A percentile compares a stretch with the other conserved stretches of the same genome.
Conservation (phyloP, 169 alveolate genomes). For the Plasmodium falciparum region DNA sequence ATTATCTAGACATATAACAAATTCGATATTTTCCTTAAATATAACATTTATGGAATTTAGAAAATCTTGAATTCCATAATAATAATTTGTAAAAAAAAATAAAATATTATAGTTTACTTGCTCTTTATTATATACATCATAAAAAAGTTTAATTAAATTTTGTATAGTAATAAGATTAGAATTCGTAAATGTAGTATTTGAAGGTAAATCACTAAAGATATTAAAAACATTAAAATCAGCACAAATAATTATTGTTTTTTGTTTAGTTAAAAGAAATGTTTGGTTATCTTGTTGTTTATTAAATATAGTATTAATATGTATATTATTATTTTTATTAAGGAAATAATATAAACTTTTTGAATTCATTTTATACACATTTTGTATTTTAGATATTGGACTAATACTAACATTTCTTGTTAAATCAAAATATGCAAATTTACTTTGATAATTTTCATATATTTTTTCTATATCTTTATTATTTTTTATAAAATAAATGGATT, state of each 20-base stretch:
- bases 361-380: conserved; percentile 5
- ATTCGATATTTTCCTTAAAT: conserved; percentile 66
- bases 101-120: conserved; percentile 51
- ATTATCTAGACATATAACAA: conserved; percentile 47
- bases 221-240: conserved; percentile 54
- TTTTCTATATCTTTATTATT: conserved; percentile 44
- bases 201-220: conserved; percentile 19
- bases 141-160: conserved; percentile 40
- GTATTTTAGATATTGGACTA: conserved; percentile 31
- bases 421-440: conserved; percentile 49
- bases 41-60: conserved; percentile 11
- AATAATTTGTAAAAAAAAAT: conserved; percentile 62
- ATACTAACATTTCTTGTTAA: conserved; percentile 69
- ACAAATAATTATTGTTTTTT: conserved; percentile 35
- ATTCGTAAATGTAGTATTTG: conserved; percentile 48
- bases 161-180: conserved; percentile 13
- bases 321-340: conserved; percentile 45
- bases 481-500: conserved; percentile 55
- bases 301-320: conserved; percentile 49
- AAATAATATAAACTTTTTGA: conserved; percentile 38
- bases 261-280: conserved; percentile 63
- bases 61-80: conserved; percentile 57
- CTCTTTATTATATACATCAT: conserved; percentile 50
- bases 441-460: conserved; percentile 54
- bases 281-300: conserved; percentile 33